Base-by-base conservation (phyloP, 306 rosid genomes). In the Fagus crenata region DNA sequence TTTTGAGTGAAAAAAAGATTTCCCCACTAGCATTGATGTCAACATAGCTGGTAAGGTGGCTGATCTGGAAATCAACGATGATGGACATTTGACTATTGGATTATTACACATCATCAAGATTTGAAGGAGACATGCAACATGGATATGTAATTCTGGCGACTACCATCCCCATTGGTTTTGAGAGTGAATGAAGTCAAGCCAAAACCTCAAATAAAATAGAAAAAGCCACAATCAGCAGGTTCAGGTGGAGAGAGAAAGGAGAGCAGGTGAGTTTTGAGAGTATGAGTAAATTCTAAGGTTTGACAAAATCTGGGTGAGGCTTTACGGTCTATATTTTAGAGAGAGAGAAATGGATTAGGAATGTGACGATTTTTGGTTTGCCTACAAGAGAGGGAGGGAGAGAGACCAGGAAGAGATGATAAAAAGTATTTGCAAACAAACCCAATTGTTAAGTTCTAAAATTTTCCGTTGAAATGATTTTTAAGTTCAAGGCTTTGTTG, bases 201-300 rank as follows among this genome's bases (percentile, higher is more conserved):
- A 60, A 60, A 60, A 60, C 67, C 67, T 11, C 67, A 31, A 33
- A 60, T 32, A 60, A 39, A 31, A 32, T 60, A 60, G 31, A 60
- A 15, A 17, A 32, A 60, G 67, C 36, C 40, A 60, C 67, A 60
- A 60, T 60, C 36, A 9, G n/a, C 40, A 60, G 67, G 67, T 60
- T 60, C 39, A 32, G 67, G 3, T 11, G 67, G 37, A 60, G n/a
- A 28, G 67, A 60, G n/a, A 60, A n/a, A 60, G 40, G 33, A 60
- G 6, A 32, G 67, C n/a, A 60, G 33, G 8, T 9, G 2, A 60
- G 39, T 33, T 60, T 60, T 60, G 67, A 60, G 67, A 60, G 36
- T 28, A 60, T 2, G 36, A 59, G 69, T 35, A 36, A 35, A 36
- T 63, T 63, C 69, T 40, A 35, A 3, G 28, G 69, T 42, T 22